A percentile compares a stretch with the other conserved stretches of the same genome.
These are phyloP conservation scores for Allantophomopsis lycopodina DNA, from an alignment of 2,329 filamentous ascomycete genomes.

Conservation along the genomic window DNA sequence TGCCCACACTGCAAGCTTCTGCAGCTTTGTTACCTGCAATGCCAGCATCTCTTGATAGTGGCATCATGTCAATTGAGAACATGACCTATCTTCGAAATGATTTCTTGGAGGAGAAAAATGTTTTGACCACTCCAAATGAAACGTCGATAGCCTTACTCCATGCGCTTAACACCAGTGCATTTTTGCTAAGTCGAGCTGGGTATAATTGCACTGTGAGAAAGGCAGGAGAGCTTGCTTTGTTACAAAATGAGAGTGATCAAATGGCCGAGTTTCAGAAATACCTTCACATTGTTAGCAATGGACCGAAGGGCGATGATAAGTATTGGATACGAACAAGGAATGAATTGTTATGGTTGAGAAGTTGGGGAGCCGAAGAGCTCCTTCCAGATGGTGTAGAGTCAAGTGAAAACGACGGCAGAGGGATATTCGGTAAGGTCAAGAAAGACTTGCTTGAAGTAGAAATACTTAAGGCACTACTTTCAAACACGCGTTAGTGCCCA, in stretches of 20 bases:
- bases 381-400: constrained; percentile 10
- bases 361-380: constrained; percentile 46
- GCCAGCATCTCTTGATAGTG: constrained; percentile 15
- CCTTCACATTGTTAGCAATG: constrained; percentile 32
- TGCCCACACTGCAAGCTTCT: constrained; percentile 34
- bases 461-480: constrained; percentile 53
- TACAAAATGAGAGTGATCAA: constrained; percentile 52
- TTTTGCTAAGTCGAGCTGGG: constrained; percentile 36
- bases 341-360: constrained; percentile 59
- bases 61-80: constrained; percentile 24
- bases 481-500: constrained; percentile 38
- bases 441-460: constrained; percentile 53
- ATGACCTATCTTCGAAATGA: constrained; percentile 31
- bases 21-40: constrained; percentile 30
- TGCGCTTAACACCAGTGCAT: constrained; percentile 47
- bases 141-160: constrained; percentile 45
- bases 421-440: constrained; percentile 40
- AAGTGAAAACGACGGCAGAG: constrained; percentile 28
- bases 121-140: constrained; percentile 46
- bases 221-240: constrained; percentile 49
- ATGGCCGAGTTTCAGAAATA: constrained; percentile 41
- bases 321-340: constrained; percentile 48
- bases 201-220: constrained; percentile 32
- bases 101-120: constrained; percentile 45
- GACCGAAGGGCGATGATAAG: constrained; percentile 42